phyloP scores from a whole-genome alignment of 1,284 basidiomycete genomes.

The Paramarasmius palmivorus region DNA sequence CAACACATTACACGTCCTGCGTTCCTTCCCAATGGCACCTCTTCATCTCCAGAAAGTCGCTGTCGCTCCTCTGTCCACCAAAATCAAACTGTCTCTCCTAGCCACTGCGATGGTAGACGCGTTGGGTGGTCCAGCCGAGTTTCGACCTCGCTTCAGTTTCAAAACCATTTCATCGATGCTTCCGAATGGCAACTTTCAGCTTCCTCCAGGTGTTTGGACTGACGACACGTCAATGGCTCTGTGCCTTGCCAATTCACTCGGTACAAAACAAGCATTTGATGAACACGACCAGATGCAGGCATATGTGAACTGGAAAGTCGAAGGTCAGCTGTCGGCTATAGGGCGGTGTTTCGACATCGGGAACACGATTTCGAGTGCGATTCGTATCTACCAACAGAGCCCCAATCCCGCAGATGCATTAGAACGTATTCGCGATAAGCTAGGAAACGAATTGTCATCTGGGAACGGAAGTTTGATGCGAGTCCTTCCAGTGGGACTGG shows the following conservation, averaged over 20 bases:
- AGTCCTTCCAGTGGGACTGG: slow-evolving; percentile 38
- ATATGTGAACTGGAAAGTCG: slow-evolving; percentile 34
- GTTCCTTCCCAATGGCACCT: slow-evolving; percentile 2
- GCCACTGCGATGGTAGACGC: slow-evolving; percentile 42
- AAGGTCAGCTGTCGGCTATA: slow-evolving; percentile 36
- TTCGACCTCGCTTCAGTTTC: slow-evolving; percentile 35
- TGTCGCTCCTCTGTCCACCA: slow-evolving; percentile 28
- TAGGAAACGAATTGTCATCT: slow-evolving; percentile 24
- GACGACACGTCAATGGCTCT: slow-evolving; percentile 47
- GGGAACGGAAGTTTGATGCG: slow-evolving; percentile 46
- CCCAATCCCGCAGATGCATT: slow-evolving; percentile 23
- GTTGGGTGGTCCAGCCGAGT: slow-evolving; percentile 41
- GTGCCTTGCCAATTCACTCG: slow-evolving; percentile 38
- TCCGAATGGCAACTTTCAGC: slow-evolving; percentile 35
- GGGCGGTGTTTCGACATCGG: slow-evolving; percentile 43
- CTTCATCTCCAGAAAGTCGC: slow-evolving; percentile 27
- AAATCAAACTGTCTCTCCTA: slow-evolving; percentile 38
- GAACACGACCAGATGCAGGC: slow-evolving; percentile 36
- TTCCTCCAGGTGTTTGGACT: slow-evolving; percentile 42
- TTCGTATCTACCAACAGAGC: slow-evolving; percentile 25
- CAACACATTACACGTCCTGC: no score
- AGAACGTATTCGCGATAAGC: slow-evolving; percentile 24
- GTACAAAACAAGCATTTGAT: slow-evolving; percentile 28
- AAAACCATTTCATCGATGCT: slow-evolving; percentile 34
- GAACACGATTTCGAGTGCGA: slow-evolving; percentile 30